Base-by-base conservation (phyloP, 345 rosid species). In the Conringia planisiliqua region DNA sequence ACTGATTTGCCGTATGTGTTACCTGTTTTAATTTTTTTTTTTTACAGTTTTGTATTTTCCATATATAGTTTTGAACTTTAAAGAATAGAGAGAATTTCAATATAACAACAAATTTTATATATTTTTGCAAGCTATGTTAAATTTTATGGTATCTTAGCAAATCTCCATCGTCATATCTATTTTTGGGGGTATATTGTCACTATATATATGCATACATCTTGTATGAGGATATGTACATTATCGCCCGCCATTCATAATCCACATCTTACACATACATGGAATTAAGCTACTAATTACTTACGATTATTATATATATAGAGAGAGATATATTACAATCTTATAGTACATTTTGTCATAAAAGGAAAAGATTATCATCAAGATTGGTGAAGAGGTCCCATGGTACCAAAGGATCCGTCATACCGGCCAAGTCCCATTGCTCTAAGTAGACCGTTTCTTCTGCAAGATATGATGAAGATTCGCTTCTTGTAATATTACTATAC, bases 351-450 rank as follows among this genome's bases (percentile, higher is more conserved):
- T 75, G 64, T 72, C 81, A 75, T 61, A 66, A 70, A 12, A 79
- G 75, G 62, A 80, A 74, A 24, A 82, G 35, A 50, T 74, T 84
- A 70, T 84, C 85, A 47, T 82, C 90, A 27, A 80, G 68, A 66
- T 71, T 75, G 72, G 59, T 64, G 78, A 84, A 85, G 33, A 69
- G 63, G 56, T 88, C 90, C 98, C 95, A 89, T 13, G 84, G 78
- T 29, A 90, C 74, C 32, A 86, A 67, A 54, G 91, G 86, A 74
- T 89, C 93, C 39, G 77, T 83, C 68, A 85, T 72, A 36, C 85
- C 54, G 5, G n/a, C 88, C 69, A 85, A 48, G 42, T 58, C 76
- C 89, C 88, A 84, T 47, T 85, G 86, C 30, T 78, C 79, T 48
- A 83, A 22, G 24, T 78, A 72, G 26, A 65, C 38, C 3, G 61